Evolutionary conservation across 2,329 filamentous ascomycete genomes (phyloP), one percentile per base, ranked within the genome.

Genomic region (Hansfordia pulvinata): DNA sequence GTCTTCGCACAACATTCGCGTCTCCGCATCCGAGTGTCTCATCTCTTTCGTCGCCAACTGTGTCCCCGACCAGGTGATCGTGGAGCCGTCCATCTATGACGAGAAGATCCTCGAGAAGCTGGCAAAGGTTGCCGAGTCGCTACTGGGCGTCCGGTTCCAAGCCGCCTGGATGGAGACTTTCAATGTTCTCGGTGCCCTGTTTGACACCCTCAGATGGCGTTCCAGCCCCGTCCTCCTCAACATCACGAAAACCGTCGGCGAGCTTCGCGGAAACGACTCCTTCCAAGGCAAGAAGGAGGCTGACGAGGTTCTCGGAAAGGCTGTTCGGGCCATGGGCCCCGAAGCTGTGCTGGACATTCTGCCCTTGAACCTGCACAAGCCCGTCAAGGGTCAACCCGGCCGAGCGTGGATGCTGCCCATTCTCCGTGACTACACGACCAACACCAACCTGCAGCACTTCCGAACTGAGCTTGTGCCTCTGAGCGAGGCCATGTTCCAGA

Each of bases 241-340:
- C 29, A 70, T 90, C 23, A 71, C 86, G 34, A 79, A 75, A 46
- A 76, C 69, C 3, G 65, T 98, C 30, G 90, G 90, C 20, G 86
- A 93, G 35, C 67, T 98, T 28, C 78, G 90, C 32, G 73, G 78
- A 33, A 93, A 84, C 41, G 76, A 90, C 14, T 79, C 84, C 1
- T 98, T 98, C 53, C 66, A 77, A 30, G 84, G 84, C 28, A 98
- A 96, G 60, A 93, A 93, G 51, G 81, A 96, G 47, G 88, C 88
- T 2, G 90, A 98, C 42, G 74, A 80, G 30, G 79, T 98, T 8
- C 71, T 98, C 25, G 82, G 84, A 10, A 81, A 81, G 44, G 90
- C 88, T 5, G 75, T 96, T 35, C 71, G 76, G 35, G 84, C 84
- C 7, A 90, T 94, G 75, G 90, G 90, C 0, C 84, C 90, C 1